phyloP scores from a whole-genome alignment of 495 filamentous ascomycete species.

The Thermothielavioides terrestris region DNA sequence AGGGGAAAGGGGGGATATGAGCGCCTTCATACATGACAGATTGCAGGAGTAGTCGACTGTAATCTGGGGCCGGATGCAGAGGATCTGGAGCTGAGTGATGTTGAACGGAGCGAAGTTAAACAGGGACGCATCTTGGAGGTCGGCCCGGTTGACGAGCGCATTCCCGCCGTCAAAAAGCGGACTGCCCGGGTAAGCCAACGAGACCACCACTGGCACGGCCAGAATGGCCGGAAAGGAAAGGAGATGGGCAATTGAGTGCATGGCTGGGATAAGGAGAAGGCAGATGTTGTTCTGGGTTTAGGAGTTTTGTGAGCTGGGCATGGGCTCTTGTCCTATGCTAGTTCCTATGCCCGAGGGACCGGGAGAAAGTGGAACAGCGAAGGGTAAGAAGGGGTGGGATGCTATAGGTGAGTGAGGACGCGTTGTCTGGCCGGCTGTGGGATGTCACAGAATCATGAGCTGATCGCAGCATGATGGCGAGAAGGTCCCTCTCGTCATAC shows the following conservation, averaged over 20 bases:
- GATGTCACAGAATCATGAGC: not conserved
- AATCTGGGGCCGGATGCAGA: not conserved
- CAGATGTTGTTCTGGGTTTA: not conserved
- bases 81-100: conserved; percentile 2
- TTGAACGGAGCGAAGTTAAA: conserved; percentile 9
- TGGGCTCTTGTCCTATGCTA: too few relatives aligned
- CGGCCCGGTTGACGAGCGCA: not conserved
- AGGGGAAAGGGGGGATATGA: too few relatives aligned
- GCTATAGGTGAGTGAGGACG: not conserved
- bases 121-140: not conserved
- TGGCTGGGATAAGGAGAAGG: not conserved
- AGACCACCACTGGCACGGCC: not conserved
- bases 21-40: conserved; percentile 3
- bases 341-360: too few relatives aligned
- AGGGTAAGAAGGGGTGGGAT: not conserved
- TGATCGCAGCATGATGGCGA: not conserved
- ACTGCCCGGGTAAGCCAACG: not conserved
- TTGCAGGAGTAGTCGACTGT: conserved; percentile 5
- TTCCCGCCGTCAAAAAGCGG: not conserved
- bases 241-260: not conserved
- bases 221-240: not conserved
- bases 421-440: not conserved
- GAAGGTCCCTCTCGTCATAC: not conserved
- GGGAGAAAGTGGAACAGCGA: too few relatives aligned
- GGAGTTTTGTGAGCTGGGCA: not conserved